Evolutionary conservation across 345 rosid species (phyloP), one percentile per base, ranked within the genome.

Genomic region (Citrus glauca): DNA sequence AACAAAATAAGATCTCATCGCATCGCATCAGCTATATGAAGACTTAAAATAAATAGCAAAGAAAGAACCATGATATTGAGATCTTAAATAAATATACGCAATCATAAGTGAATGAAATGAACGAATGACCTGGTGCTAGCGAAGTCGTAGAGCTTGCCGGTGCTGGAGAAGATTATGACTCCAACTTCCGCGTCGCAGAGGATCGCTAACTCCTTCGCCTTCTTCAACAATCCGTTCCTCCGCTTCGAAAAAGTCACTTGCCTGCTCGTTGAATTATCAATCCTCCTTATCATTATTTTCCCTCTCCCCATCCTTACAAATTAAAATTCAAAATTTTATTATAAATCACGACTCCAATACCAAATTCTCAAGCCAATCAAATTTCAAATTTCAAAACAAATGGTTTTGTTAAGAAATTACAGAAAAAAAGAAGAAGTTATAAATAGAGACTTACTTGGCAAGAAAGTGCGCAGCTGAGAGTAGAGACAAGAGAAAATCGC

Each of bases 241-340:
- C 91, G 50, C 81, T 88, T 88, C 53, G 91, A 88, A 74, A 88
- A 88, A 27, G 91, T 88, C 62, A 89, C 91, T 77, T 89, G 91
- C 81, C 91, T 82, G 81, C 90, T 89, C 60, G 91, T 85, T 73
- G 90, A 84, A 66, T 89, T 85, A 24, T 89, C 91, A 71, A 89
- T 89, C 79, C 91, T 86, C 82, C 90, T 82, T 48, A 89, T 89
- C 81, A 82, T 86, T 74, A 89, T 89, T 81, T 89, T 89, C 45
- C 91, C 91, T 83, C 91, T 86, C 82, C 91, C 91, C 91, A 89
- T 89, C 24, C 50, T 57, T 37, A 9, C 3, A 72, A 10, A 9
- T 5, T 24, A 25, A 50, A 72, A 59, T 25, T 19, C 5, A 45
- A 45, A 45, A 45, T 11, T 45, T 45, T 0, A 45, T 11, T 13